A percentile compares a stretch with the other conserved stretches of the same genome.
Evolutionary conservation across 1,284 basidiomycete species (phyloP).

Genomic region (Boletus semigastroideus): DNA sequence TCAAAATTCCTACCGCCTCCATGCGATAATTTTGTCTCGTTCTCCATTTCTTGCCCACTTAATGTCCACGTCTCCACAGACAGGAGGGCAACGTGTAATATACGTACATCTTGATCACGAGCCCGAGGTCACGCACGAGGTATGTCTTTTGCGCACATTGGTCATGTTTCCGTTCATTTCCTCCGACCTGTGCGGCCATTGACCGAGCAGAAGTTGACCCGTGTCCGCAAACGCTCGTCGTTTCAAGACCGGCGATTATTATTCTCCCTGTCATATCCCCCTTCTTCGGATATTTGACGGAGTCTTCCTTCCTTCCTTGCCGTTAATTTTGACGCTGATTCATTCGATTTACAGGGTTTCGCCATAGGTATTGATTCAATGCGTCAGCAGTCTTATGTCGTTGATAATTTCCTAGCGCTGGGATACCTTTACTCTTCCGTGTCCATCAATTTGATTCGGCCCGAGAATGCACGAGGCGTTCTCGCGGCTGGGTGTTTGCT

Average conservation of each 20-base stretch:
- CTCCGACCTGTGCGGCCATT: constrained; percentile 27
- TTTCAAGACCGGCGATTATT: constrained; percentile 17
- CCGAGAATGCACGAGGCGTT: constrained; percentile 77
- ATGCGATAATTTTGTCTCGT: constrained; percentile 81
- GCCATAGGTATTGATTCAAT: constrained; percentile 52
- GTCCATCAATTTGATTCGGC: constrained; percentile 64
- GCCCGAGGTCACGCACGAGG: constrained; percentile 81
- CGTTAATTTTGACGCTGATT: constrained; percentile 18
- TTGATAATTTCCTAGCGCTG: constrained; percentile 48
- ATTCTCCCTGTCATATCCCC: constrained; percentile 12
- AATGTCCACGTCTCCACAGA: constrained; percentile 71
- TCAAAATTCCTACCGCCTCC: constrained; percentile 71
- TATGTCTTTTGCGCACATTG: constrained; percentile 39
- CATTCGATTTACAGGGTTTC: constrained; percentile 53
- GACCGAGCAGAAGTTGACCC: constrained; percentile 18
- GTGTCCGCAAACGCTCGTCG: constrained; percentile 24
- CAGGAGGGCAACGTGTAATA: constrained; percentile 62
- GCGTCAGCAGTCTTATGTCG: constrained; percentile 2
- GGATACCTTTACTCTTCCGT: constrained; percentile 78
- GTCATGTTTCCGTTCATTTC: constrained; percentile 24
- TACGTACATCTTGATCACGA: constrained; percentile 75
- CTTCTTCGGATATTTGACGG: constrained; percentile 22
- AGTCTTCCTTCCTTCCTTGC: constrained; percentile 3
- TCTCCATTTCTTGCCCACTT: constrained; percentile 84
- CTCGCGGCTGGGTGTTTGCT: constrained; percentile 80